A percentile compares a stretch with the other conserved stretches of the same genome.
phyloP scores from a whole-genome alignment of 116 monocot genomes.

The Phalaenopsis hybrid region DNA sequence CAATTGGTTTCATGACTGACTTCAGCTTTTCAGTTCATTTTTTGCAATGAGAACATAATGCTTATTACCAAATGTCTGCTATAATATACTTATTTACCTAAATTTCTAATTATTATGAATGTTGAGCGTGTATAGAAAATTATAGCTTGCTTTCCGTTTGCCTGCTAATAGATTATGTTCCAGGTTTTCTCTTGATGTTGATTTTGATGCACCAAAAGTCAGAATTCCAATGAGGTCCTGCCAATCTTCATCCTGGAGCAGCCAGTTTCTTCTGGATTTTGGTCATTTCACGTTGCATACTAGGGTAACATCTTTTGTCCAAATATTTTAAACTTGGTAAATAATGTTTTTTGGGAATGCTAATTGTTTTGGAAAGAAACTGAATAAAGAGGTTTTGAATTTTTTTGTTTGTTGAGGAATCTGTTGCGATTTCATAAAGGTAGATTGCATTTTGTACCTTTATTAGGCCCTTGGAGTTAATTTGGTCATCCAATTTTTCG shows the following conservation, averaged over 20 bases:
- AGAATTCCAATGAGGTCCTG: constrained; percentile 52
- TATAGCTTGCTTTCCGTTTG: not conserved
- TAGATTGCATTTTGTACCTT: not conserved
- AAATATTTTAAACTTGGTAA: not conserved
- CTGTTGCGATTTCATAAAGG: not conserved
- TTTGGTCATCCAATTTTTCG: not conserved
- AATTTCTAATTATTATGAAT: not conserved
- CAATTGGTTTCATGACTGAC: not conserved
- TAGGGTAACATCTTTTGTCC: constrained; percentile 38
- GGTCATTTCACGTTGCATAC: constrained; percentile 92
- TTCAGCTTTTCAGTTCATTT: not conserved
- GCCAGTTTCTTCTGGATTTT: constrained; percentile 86
- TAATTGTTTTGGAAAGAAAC: not conserved
- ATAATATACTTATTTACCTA: not conserved
- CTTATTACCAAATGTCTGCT: not conserved
- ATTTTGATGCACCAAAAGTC: constrained; percentile 95
- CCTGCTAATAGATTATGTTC: constrained; percentile 1
- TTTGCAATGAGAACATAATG: not conserved
- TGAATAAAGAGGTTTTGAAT: not conserved
- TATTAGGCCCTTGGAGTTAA: not conserved
- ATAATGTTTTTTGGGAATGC: not conserved
- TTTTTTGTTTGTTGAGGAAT: not conserved
- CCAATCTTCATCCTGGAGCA: constrained; percentile 17
- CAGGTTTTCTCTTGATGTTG: constrained; percentile 96
- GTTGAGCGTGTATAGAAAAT: not conserved